These are phyloP conservation scores for Aspergillus brasiliensis DNA, from an alignment of 2,329 filamentous ascomycete species.

Conservation along the genomic window DNA sequence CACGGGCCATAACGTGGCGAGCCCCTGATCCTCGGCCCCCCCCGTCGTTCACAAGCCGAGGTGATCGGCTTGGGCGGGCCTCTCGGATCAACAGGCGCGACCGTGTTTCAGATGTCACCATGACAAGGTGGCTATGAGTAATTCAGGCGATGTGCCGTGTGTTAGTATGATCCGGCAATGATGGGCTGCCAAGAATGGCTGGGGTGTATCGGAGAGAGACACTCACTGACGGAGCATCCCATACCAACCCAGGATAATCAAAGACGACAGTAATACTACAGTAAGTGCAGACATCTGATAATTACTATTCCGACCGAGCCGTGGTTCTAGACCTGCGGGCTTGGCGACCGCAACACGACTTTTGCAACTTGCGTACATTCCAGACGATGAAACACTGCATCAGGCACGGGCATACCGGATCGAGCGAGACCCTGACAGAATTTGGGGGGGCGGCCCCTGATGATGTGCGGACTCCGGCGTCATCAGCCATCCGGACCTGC, in stretches of 20 bases:
- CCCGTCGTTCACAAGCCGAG: neutral
- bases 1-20: neutral
- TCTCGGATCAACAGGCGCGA: neutral
- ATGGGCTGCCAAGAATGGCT: neutral
- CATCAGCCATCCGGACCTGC: neutral
- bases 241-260: too few species aligned
- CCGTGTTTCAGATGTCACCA: constrained; percentile 4
- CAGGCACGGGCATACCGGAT: neutral
- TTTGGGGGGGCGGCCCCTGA: too few species aligned
- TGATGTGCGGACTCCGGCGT: neutral
- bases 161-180: neutral
- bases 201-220: neutral
- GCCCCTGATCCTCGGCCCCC: neutral
- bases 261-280: too few species aligned
- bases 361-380: neutral
- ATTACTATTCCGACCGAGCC: too few species aligned
- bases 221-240: neutral
- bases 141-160: neutral
- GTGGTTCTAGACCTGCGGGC: too few species aligned
- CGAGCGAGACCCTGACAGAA: neutral
- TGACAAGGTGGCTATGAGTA: neutral
- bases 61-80: neutral
- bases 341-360: neutral
- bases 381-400: neutral
- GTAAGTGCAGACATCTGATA: neutral